Evolutionary conservation across 306 rosid genomes (phyloP), one percentile per base, ranked within the genome.

Genomic region (Quillaja saponaria): DNA sequence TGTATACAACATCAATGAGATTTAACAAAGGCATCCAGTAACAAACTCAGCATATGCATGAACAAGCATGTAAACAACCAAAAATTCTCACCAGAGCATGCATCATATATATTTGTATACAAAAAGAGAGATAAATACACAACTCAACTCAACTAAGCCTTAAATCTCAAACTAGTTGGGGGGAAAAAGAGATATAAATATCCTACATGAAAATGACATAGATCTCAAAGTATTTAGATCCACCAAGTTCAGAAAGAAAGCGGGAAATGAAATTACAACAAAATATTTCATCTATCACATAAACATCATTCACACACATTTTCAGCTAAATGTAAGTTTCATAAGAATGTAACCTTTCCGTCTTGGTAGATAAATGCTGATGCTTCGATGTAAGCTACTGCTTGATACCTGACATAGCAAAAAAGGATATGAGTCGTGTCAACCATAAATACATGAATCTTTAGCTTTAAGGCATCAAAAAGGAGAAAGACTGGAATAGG

Each of bases 361-460:
- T 92, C 99, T 73, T 92, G 99, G 82, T 92, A 89, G 53, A 92
- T 92, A 78, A 74, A 83, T 10, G 97, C 99, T 61, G 97, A 88
- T 61, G 99, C 99, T 86, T 92, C 99, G 71, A 92, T 89, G 64
- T 83, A 89, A 52, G 99, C 96, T 75, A 87, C 87, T 55, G 99
- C 99, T 76, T 89, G 95, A 83, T 92, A 92, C 95, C 98, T 92
- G 78, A 69, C 48, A 75, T 37, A 10, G 44, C 66, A 67, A 58
- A 40, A 58, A 18, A 69, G 54, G 31, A 66, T 51, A 56, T 57
- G 14, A 46, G 55, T 59, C 62, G 45, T 10, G 65, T 58, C 78
- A 65, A 58, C 34, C 48, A 17, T 41, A 41, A n/a, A 66, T 54
- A 41, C 33, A 49, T 25, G 15, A 34, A 39, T 31, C 58, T 40